Evolutionary conservation across 805 yeast genomes (phyloP), one percentile per base, ranked within the genome.

Genomic region (Huiozyma naganishii): DNA sequence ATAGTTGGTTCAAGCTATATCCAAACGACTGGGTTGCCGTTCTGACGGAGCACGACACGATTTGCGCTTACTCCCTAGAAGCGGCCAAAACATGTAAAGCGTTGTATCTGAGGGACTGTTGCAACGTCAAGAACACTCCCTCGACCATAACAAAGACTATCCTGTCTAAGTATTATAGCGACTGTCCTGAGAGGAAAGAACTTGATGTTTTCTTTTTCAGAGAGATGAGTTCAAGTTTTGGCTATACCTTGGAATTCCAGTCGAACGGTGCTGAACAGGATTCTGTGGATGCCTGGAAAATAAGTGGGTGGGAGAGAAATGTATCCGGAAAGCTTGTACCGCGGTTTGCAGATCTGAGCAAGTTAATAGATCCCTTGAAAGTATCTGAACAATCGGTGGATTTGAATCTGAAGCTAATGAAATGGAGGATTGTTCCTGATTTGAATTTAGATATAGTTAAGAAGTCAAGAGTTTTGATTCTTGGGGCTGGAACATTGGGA

Each of bases 401-500:
- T 59, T 71, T 92, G 45, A 92, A 92, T 57, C 68, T 92, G 46
- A 85, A 86, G 64, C 68, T 92, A 38, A 92, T 92, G 98, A 87
- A 88, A 58, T 92, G 99, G 99, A 72, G 98, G 51, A 76, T 92
- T 12, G 87, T 85, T 0, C 97, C 98, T 0, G 72, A 77, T 7
- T 58, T 92, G 4, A 75, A 92, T 55, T 67, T 92, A 39, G 89
- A 84, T 6, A 57, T 65, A 2, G 68, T 92, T 23, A 74, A 76
- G 49, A 46, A 62, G 12, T 73, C 81, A 8, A 80, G 73, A 50
- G 82, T 89, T 34, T 63, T 92, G 37, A 66, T 92, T 11, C 70
- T 92, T n/a, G 99, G 99, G 0, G 84, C 97, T 0, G 99, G 99
- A 6, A 92, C 99, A 3, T 69, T 94, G 6, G 99, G 98, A 0